phyloP scores from a whole-genome alignment of 2,329 filamentous ascomycete genomes.

The Xylaria digitata region DNA sequence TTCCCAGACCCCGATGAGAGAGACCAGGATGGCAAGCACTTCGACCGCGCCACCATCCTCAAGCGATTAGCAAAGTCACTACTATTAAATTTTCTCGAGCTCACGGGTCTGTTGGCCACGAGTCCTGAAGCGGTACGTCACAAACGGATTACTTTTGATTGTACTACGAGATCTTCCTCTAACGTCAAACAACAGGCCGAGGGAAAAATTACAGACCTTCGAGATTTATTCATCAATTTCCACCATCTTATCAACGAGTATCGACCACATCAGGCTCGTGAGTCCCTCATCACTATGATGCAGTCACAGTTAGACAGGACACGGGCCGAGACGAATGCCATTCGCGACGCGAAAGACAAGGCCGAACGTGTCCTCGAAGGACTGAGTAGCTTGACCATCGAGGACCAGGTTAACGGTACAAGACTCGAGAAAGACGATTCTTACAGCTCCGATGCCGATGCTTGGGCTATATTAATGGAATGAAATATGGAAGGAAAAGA shows the following conservation, averaged over 20 bases:
- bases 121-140: slow-evolving; percentile 66
- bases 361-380: slow-evolving; percentile 79
- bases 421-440: slow-evolving; percentile 27
- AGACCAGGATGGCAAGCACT: slow-evolving; percentile 65
- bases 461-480: slow-evolving; percentile 39
- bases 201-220: slow-evolving; percentile 80
- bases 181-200: slow-evolving; percentile 60
- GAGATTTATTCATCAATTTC: slow-evolving; percentile 87
- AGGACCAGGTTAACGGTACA: slow-evolving; percentile 38
- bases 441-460: slow-evolving; percentile 35
- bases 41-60: slow-evolving; percentile 74
- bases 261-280: slow-evolving; percentile 78
- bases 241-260: slow-evolving; percentile 90
- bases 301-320: slow-evolving; percentile 74
- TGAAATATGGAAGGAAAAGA: background rate
- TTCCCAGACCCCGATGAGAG: slow-evolving; percentile 58
- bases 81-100: slow-evolving; percentile 87
- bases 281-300: slow-evolving; percentile 73
- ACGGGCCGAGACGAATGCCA: slow-evolving; percentile 78
- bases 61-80: slow-evolving; percentile 85
- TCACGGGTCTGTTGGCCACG: slow-evolving; percentile 77
- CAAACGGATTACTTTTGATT: background rate
- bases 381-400: slow-evolving; percentile 65
- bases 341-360: slow-evolving; percentile 75
- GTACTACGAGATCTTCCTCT: background rate